Base-by-base conservation (phyloP, 2,329 filamentous ascomycete genomes). In the Chrysoporthe austroafricana region DNA sequence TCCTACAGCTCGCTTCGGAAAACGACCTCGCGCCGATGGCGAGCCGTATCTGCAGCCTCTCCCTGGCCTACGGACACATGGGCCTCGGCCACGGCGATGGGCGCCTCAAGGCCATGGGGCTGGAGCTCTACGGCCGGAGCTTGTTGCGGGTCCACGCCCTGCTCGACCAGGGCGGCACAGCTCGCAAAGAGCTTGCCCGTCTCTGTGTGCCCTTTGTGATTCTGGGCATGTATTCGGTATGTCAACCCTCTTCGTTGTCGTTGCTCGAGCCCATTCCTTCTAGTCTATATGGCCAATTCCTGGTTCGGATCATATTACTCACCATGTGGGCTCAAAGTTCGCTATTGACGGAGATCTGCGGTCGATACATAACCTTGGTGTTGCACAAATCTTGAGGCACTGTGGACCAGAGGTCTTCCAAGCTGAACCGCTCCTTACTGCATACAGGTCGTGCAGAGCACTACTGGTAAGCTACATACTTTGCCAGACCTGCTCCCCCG, bases 381-480 rank as follows among this genome's bases (percentile, higher is more conserved):
- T 75, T 11, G 72, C 70, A 5, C 73, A 71, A n/a, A 72, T 74
- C 34, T 62, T 75, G n/a, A 70, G 72, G 64, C 66, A 72, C 36
- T 74, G 74, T 26, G 74, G 74, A 0, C 74, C 73, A 3, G 70
- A 69, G 52, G 62, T 64, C 39, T 74, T 75, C 61, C 74, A 74
- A 54, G 70, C 71, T 3, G 70, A 73, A 4, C 63, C 66, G 1
- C 63, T 74, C 32, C 64, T 75, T 26, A 73, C 73, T 36, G 63
- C 73, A 2, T 74, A 73, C 62, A 71, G 73, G 46, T 72, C 73
- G 11, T 71, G 71, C 44, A 72, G 74, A n/a, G 70, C 73, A 54
- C 67, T 73, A 2, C 63, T 74, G 58, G 73, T 73, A 65, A 3
- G 66, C 43, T 32, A 8, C 43, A 4, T 14, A 26, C 26, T 26